Evolutionary conservation across 2,329 filamentous ascomycete genomes (phyloP).

Genomic region (Monilinia polystroma): DNA sequence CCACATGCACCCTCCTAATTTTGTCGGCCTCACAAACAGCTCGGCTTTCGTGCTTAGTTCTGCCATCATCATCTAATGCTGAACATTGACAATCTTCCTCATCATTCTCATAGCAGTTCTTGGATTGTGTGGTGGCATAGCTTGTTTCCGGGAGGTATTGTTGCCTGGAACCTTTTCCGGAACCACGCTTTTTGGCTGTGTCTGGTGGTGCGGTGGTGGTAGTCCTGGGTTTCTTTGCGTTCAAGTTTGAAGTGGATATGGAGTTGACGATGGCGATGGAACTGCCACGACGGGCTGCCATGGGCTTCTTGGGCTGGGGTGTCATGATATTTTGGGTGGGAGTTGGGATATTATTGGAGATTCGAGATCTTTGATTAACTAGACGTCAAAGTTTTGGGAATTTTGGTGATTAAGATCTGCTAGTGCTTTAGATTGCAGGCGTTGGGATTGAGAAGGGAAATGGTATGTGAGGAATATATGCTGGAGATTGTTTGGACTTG

Average conservation of each 20-base stretch:
- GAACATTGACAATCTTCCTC: background rate
- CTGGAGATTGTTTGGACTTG: too few species aligned
- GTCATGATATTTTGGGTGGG: background rate
- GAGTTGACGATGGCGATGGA: background rate
- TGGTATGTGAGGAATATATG: too few species aligned
- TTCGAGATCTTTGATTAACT: background rate
- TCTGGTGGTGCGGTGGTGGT: background rate
- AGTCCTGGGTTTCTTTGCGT: background rate
- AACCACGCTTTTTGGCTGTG: background rate
- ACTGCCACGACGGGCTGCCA: background rate
- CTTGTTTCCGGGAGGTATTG: too few species aligned
- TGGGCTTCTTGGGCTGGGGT: background rate
- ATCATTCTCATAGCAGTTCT: too few species aligned
- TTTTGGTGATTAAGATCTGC: too few species aligned
- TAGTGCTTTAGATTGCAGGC: background rate
- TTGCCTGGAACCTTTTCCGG: background rate
- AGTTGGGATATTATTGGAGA: background rate
- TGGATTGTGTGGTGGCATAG: background rate
- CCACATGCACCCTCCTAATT: background rate
- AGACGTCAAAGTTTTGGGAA: too few species aligned
- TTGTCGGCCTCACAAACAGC: background rate
- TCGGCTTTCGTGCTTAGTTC: background rate
- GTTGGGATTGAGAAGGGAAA: too few species aligned
- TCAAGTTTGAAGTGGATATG: background rate
- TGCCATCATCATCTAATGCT: too few species aligned